These are phyloP conservation scores for Rosa multiflora DNA, from an alignment of 306 rosid species.

Conservation along the genomic window DNA sequence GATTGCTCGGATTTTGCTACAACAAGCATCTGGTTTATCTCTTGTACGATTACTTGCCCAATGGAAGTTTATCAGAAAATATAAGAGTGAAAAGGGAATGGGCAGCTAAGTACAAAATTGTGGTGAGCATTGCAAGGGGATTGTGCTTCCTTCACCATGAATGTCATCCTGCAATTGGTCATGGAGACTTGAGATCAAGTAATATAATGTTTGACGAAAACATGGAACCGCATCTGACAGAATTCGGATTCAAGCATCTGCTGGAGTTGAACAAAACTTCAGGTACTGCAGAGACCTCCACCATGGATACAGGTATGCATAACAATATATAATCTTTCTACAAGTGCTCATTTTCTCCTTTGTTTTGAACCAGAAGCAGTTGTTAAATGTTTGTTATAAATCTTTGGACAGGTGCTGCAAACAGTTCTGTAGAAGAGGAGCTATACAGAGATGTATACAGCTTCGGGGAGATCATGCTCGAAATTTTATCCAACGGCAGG, in stretches of 20 bases:
- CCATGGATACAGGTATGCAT: constrained; percentile 61
- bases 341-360: not conserved
- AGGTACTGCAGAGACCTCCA: constrained; percentile 34
- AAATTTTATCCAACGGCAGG: constrained; percentile 61
- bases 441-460: constrained; percentile 64
- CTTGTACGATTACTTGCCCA: constrained; percentile 74
- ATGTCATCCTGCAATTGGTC: constrained; percentile 76
- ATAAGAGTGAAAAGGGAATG: constrained; percentile 63
- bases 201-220: constrained; percentile 84
- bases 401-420: constrained; percentile 45
- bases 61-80: constrained; percentile 75
- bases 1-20: constrained; percentile 71
- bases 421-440: constrained; percentile 55
- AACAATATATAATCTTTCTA: not conserved
- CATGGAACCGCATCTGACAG: constrained; percentile 84
- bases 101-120: constrained; percentile 62
- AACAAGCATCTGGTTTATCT: constrained; percentile 74
- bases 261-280: constrained; percentile 49
- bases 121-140: constrained; percentile 73
- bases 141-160: constrained; percentile 88
- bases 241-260: constrained; percentile 71
- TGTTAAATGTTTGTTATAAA: not conserved
- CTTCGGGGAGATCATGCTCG: constrained; percentile 71
- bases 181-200: constrained; percentile 78
- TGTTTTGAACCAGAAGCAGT: constrained; percentile 11